Conservation (phyloP, 148 eudicot species). For the Simmondsia chinensis region DNA sequence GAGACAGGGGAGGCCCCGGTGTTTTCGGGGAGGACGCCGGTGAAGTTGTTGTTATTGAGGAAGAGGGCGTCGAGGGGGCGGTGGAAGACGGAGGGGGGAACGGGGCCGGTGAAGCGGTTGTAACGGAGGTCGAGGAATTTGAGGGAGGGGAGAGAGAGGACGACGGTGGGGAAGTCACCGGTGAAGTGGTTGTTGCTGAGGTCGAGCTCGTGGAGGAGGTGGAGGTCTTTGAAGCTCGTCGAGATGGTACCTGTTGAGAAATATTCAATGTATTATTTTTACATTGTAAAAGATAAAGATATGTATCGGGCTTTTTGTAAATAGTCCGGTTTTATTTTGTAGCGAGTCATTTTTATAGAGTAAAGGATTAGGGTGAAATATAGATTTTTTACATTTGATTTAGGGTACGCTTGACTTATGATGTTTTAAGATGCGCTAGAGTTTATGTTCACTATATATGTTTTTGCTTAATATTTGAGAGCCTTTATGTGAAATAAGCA, state of each 20-base stretch:
- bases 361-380: too few species aligned
- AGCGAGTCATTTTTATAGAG: too few species aligned
- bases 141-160: conserved; percentile 21
- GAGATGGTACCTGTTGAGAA: conserved; percentile 45
- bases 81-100: conserved; percentile 42
- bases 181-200: conserved; percentile 58
- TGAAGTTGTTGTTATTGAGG: conserved; percentile 52
- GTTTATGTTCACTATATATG: too few species aligned
- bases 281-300: too few species aligned
- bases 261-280: too few species aligned
- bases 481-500: too few species aligned
- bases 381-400: too few species aligned
- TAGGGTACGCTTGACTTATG: too few species aligned
- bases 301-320: too few species aligned
- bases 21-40: conserved; percentile 27
- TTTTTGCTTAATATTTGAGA: too few species aligned
- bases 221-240: conserved; percentile 20
- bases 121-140: conserved; percentile 60
- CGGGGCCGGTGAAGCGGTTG: conserved; percentile 36
- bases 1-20: conserved; percentile 56
- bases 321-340: too few species aligned
- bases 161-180: conserved; percentile 45
- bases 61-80: conserved; percentile 58
- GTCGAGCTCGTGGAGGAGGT: conserved; percentile 48
- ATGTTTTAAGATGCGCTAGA: too few species aligned